These are phyloP conservation scores for Aquilaria sinensis DNA, from an alignment of 345 rosid genomes.

Conservation along the genomic window DNA sequence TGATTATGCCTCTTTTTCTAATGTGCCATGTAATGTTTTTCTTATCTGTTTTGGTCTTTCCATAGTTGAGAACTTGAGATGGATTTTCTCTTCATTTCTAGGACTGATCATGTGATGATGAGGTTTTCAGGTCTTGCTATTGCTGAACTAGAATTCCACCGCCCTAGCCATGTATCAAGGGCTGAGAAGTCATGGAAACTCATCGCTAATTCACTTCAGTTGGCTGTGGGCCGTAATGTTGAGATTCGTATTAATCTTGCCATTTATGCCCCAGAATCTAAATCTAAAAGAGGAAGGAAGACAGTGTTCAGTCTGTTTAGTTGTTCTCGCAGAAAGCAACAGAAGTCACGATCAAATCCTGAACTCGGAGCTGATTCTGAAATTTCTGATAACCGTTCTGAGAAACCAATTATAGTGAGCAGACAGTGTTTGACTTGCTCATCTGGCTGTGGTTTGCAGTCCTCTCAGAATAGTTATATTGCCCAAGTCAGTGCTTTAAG, in stretches of 20 bases:
- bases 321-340: constrained; percentile 63
- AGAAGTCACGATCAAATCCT: constrained; percentile 32
- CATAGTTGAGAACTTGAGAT: neutral
- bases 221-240: constrained; percentile 72
- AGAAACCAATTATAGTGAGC: constrained; percentile 34
- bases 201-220: constrained; percentile 82
- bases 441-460: constrained; percentile 29
- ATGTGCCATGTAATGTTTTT: too few species aligned
- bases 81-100: neutral
- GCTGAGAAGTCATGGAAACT: constrained; percentile 95
- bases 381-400: constrained; percentile 36
- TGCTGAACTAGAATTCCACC: constrained; percentile 67
- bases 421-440: constrained; percentile 23
- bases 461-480: constrained; percentile 22
- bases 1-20: too few species aligned
- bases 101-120: constrained; percentile 6
- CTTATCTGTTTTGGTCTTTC: neutral
- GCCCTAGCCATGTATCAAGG: constrained; percentile 46
- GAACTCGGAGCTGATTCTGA: constrained; percentile 37
- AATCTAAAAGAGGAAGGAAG: constrained; percentile 43
- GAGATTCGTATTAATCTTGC: constrained; percentile 74
- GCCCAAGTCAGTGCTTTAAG: constrained; percentile 43
- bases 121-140: constrained; percentile 59
- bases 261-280: constrained; percentile 37
- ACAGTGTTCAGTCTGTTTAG: constrained; percentile 58